These are phyloP conservation scores for Penicillium griseofulvum DNA, from an alignment of 2,329 filamentous ascomycete species.

Conservation along the genomic window DNA sequence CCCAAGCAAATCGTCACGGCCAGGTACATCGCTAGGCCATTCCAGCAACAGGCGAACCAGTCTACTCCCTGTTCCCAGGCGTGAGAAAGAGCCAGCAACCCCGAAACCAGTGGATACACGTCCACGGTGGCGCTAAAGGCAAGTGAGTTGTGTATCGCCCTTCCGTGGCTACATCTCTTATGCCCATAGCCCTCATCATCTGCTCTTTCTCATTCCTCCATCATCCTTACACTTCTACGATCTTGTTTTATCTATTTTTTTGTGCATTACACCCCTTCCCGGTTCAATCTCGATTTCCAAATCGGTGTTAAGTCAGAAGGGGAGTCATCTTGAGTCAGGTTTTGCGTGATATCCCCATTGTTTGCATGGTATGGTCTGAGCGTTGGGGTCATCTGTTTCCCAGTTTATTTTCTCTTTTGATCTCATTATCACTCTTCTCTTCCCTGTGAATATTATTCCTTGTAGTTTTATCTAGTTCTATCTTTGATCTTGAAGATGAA, in stretches of 20 bases:
- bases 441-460: conserved; percentile 18
- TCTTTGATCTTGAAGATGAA: conserved; percentile 2
- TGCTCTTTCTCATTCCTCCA: neutral
- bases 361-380: conserved; percentile 25
- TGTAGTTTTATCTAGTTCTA: conserved; percentile 19
- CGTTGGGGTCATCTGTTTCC: conserved; percentile 16
- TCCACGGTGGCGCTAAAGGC: conserved; percentile 37
- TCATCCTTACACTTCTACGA: conserved; percentile 6
- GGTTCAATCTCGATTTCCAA: neutral
- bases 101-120: conserved; percentile 31
- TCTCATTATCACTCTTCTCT: conserved; percentile 9
- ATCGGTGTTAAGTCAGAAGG: neutral
- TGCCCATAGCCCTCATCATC: neutral
- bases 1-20: conserved; percentile 33
- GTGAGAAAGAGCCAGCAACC: conserved; percentile 28
- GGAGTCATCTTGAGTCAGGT: conserved; percentile 19
- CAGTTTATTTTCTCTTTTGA: conserved; percentile 1
- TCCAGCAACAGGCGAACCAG: conserved; percentile 39
- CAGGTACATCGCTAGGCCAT: conserved; percentile 42
- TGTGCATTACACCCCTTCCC: conserved; percentile 12
- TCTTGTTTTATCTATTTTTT: conserved; percentile 12
- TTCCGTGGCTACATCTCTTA: neutral
- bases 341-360: conserved; percentile 29
- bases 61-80: conserved; percentile 41
- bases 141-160: neutral